Evolutionary conservation across 2,329 filamentous ascomycete genomes (phyloP), one percentile per base, ranked within the genome.

Genomic region (Penicillium sp.): DNA sequence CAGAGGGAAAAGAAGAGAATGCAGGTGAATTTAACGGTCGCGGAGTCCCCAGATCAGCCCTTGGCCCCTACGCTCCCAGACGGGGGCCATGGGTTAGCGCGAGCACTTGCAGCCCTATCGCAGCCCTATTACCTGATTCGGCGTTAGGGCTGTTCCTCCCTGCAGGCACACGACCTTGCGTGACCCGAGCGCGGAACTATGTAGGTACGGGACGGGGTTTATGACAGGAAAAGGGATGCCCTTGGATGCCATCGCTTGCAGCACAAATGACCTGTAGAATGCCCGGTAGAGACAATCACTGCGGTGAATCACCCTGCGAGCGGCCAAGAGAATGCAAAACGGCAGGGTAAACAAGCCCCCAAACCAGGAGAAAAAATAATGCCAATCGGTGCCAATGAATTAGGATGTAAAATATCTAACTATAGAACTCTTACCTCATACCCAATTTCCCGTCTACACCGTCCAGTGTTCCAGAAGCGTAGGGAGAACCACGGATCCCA

Each of bases 71-170:
- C 14, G 8, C 40, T 45, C 48, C 20, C 25, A 14, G 20, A 40
- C n/a, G n/a, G n/a, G 24, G 13, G 20, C 20, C 22, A 24, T 18
- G 16, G 24, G 14, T 18, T 42, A 49, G 45, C 35, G 28, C 30
- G 20, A 22, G 16, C 41, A 13, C 28, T 14, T 22, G 27, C 36
- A 38, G 46, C 30, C 44, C n/a, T 35, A 24, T 35, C 36, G 50
- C 52, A 60, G 51, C 60, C 60, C 60, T 63, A 63, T 60, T 30
- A 56, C 60, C 57, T 50, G 47, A 60, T 60, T 18, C 40, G 47
- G 60, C 18, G n/a, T 55, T 63, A 63, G 60, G 60, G 60, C 57
- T 61, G 56, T 43, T 44, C 27, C 38, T 49, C 54, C 48, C 48
- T 47, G 39, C 47, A 57, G 46, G 48, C 54, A 59, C 58, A 59